A percentile compares a stretch with the other conserved stretches of the same genome.
Evolutionary conservation across 179 eudicot genomes (phyloP).

Genomic region (Carnegiea gigantea): DNA sequence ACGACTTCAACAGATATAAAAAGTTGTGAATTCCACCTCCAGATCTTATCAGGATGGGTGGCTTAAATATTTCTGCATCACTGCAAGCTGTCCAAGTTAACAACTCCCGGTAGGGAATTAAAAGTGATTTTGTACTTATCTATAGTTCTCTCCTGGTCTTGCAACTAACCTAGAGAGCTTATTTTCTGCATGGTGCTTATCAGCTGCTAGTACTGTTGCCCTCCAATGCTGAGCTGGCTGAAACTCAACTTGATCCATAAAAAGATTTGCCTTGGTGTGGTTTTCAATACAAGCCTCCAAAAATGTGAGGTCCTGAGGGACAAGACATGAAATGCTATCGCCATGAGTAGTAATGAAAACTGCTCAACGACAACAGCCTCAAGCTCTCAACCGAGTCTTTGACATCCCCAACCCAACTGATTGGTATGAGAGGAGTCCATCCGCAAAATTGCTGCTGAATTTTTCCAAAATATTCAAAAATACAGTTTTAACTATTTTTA

Average conservation of each 20-base stretch:
- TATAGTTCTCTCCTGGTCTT: conserved; percentile 12
- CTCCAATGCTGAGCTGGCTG: conserved; percentile 94
- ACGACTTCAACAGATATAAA: conserved; percentile 73
- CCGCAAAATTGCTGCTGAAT: too few species aligned
- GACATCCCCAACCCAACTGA: background rate
- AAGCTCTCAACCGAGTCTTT: background rate
- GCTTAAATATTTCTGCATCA: conserved; percentile 71
- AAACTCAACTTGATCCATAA: conserved; percentile 98
- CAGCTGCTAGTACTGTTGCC: conserved; percentile 72
- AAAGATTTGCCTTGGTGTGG: conserved; percentile 89
- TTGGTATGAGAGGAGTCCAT: background rate
- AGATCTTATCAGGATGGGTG: conserved; percentile 75
- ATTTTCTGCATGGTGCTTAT: conserved; percentile 45
- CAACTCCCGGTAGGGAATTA: background rate
- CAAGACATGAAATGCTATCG: conserved; percentile 10
- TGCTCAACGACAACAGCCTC: conserved; percentile 8
- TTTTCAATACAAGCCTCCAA: conserved; percentile 97
- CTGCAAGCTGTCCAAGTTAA: conserved; percentile 15
- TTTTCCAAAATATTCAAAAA: too few species aligned
- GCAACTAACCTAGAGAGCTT: conserved; percentile 48
- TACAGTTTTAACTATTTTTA: too few species aligned
- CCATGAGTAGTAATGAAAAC: conserved; percentile 6
- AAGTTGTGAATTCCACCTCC: conserved; percentile 94
- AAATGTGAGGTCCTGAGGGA: conserved; percentile 79
- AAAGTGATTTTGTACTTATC: conserved; percentile 3